A percentile compares a stretch with the other conserved stretches of the same genome.
phyloP scores from a whole-genome alignment of 164 flowering plant genomes.

The Euptelea pleiosperma region DNA sequence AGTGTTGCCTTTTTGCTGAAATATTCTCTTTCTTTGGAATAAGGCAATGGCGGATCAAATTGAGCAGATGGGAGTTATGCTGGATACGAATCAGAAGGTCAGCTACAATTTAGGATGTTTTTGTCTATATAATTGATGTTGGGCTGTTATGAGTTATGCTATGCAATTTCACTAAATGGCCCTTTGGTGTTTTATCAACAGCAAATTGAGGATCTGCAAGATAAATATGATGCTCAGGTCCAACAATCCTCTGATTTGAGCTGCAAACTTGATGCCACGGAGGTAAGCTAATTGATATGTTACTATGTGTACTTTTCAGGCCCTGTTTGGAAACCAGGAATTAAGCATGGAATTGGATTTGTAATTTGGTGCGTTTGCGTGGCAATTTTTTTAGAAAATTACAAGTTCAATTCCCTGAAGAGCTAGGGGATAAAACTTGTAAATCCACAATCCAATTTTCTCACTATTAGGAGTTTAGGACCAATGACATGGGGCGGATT shows the following conservation, averaged over 20 bases:
- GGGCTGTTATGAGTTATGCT: neutral
- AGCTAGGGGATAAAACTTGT: no score
- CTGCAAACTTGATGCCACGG: slow-evolving; percentile 58
- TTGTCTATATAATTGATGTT: neutral
- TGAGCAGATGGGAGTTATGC: slow-evolving; percentile 68
- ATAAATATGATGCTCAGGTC: slow-evolving; percentile 56
- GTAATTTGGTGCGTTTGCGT: no score
- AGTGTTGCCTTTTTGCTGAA: neutral
- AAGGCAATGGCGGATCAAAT: slow-evolving; percentile 96
- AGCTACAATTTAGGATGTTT: slow-evolving; percentile 7
- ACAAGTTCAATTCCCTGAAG: no score
- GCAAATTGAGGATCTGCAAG: slow-evolving; percentile 81
- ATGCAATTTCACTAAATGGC: neutral
- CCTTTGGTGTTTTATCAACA: slow-evolving; percentile 18
- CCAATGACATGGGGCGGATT: no score
- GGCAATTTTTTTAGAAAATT: no score
- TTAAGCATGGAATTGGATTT: no score
- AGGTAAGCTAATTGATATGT: slow-evolving; percentile 38
- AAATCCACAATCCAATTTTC: no score
- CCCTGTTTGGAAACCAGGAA: no score
- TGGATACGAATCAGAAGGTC: slow-evolving; percentile 84
- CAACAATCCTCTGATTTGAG: slow-evolving; percentile 52
- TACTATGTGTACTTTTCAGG: neutral
- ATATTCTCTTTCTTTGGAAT: slow-evolving; percentile 4
- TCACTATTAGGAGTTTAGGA: no score